Conservation (phyloP, 257 asterid species). For the Linderniella brevidens region DNA sequence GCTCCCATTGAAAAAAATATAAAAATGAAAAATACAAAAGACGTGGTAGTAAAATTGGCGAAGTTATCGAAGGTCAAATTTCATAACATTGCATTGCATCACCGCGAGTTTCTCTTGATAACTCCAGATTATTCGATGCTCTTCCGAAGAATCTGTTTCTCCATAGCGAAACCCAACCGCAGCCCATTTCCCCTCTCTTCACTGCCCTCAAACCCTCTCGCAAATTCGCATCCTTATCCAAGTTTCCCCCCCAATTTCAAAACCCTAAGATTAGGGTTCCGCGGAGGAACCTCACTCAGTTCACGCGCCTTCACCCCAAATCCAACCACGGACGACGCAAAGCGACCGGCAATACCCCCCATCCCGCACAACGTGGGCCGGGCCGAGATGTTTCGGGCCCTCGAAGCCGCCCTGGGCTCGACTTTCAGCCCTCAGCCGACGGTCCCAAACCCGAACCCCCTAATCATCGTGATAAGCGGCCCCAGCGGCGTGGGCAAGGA, state of each 20-base stretch:
- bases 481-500: constrained; percentile 98
- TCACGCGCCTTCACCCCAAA: constrained; percentile 15
- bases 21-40: too few relatives aligned
- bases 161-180: constrained; percentile 23
- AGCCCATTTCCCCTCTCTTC: constrained; percentile 23
- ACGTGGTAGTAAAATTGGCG: too few relatives aligned
- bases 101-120: too few relatives aligned
- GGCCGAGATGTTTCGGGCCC: constrained; percentile 54
- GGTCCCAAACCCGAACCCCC: constrained; percentile 55
- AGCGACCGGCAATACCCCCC: constrained; percentile 26
- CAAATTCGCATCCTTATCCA: constrained; percentile 19
- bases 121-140: constrained; percentile 31
- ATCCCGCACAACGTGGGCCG: constrained; percentile 38
- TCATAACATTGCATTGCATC: too few relatives aligned
- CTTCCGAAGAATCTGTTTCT: constrained; percentile 33
- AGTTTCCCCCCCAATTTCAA: constrained; percentile 9
- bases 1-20: too few relatives aligned
- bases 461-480: constrained; percentile 74
- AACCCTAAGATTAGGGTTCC: constrained; percentile 20
- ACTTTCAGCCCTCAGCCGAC: constrained; percentile 53
- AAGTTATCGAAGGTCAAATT: too few relatives aligned
- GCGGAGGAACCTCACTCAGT: constrained; percentile 12
- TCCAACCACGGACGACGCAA: constrained; percentile 39
- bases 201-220: constrained; percentile 18
- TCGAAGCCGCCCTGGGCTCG: constrained; percentile 70